Evolutionary conservation across 139 green algal genomes (phyloP), one percentile per base, ranked within the genome.

Genomic region (Chlorella sp.): DNA sequence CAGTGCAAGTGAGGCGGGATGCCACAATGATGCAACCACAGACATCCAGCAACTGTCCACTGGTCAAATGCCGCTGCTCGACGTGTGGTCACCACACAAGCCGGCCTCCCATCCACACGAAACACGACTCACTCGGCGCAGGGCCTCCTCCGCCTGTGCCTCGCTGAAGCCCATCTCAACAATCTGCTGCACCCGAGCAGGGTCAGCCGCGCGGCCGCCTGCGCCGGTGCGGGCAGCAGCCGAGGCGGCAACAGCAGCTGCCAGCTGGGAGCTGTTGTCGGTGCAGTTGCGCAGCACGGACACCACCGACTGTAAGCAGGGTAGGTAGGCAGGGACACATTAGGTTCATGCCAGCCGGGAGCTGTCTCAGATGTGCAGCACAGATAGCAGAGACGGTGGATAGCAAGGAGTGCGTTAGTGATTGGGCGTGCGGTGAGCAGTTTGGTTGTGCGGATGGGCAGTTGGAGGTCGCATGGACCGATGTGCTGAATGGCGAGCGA

Each of bases 161-260:
- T 90, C 58, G 4, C 87, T 84, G 90, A 99, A 98, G 60, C 96
- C 96, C 96, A 98, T 99, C 72, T 99, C 96, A 38, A 94, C 90
- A 26, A 98, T 91, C 5, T 85, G 88, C 80, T 92, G 88, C 73
- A 94, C 90, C 38, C 94, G 65, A 5, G 81, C 84, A 0, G 90
- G 73, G 73, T 96, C 92, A n/a, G 85, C 75, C 5, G n/a, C 20
- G 60, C 56, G 26, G 40, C 48, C 2, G 77, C 82, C 40, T 26
- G 54, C 30, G 28, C 73, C 65, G 9, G 17, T 30, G 19, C 60
- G 74, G 7, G 90, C 80, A 13, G 84, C 81, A 1, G 78, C 51
- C 14, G 51, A 60, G 51, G 51, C 51, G 16, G 87, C 77, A 51
- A 64, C 41, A 43, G 84, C 77, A 69, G 76, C 77, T 20, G 43